phyloP scores from a whole-genome alignment of 2,329 filamentous ascomycete genomes.

The Cercospora janseana region DNA sequence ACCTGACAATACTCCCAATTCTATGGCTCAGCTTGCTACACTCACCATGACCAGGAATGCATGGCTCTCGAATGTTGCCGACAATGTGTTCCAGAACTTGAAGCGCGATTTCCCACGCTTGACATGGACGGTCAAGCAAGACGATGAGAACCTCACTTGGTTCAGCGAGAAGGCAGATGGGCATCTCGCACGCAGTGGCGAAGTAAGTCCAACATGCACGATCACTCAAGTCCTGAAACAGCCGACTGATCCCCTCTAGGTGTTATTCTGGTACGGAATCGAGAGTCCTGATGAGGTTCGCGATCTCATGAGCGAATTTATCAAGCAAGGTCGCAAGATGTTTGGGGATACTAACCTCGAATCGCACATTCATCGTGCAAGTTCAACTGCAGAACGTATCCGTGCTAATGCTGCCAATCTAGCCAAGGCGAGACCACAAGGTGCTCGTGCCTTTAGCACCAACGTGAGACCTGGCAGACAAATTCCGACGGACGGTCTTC shows the following conservation, averaged over 20 bases:
- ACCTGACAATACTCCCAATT: conserved; percentile 61
- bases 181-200: conserved; percentile 73
- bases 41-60: conserved; percentile 91
- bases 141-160: conserved; percentile 96
- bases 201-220: conserved; percentile 44
- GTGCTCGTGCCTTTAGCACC: conserved; percentile 64
- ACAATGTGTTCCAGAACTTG: conserved; percentile 90
- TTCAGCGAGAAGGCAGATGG: conserved; percentile 97
- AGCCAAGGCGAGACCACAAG: conserved; percentile 33
- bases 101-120: conserved; percentile 91
- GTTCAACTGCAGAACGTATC: conserved; percentile 64
- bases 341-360: conserved; percentile 87
- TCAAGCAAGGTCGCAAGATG: conserved; percentile 77
- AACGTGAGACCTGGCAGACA: conserved; percentile 39
- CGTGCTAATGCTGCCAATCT: conserved; percentile 49
- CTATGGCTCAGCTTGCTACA: conserved; percentile 82
- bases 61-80: conserved; percentile 90
- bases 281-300: conserved; percentile 78
- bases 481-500: conserved; percentile 15
- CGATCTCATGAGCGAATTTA: conserved; percentile 81
- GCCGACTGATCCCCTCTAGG: not conserved
- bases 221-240: no score
- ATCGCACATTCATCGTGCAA: conserved; percentile 75
- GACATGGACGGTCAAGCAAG: conserved; percentile 93
- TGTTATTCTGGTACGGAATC: conserved; percentile 95